These are phyloP conservation scores for Gracilaria gracilis DNA, from an alignment of 23 red algal species.

Conservation along the genomic window DNA sequence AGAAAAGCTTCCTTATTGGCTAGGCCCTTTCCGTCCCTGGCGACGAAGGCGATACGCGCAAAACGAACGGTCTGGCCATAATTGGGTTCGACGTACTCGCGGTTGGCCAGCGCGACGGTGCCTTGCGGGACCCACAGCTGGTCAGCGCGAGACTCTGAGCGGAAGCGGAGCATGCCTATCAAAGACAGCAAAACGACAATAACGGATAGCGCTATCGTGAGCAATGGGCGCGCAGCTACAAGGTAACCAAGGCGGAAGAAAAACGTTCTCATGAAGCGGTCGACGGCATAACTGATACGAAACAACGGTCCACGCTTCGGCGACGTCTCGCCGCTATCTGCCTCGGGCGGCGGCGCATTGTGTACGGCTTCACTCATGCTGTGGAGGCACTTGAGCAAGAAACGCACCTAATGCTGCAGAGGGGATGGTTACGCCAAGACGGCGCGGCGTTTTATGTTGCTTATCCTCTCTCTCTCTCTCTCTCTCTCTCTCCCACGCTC, in stretches of 20 bases:
- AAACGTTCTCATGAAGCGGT: slow-evolving; percentile 43
- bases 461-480: too few species aligned
- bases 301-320: slow-evolving; percentile 36
- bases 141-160: slow-evolving; percentile 62
- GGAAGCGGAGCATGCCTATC: slow-evolving; percentile 65
- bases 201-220: slow-evolving; percentile 39
- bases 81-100: slow-evolving; percentile 45
- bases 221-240: slow-evolving; percentile 53
- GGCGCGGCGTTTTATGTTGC: too few species aligned
- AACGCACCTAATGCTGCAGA: not conserved
- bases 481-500: too few species aligned
- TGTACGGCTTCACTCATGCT: not conserved
- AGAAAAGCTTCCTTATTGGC: slow-evolving; percentile 55
- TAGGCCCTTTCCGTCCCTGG: slow-evolving; percentile 3
- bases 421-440: too few species aligned
- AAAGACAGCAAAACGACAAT: slow-evolving; percentile 28
- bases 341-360: not conserved
- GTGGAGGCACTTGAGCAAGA: not conserved
- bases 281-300: slow-evolving; percentile 63
- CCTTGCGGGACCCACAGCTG: slow-evolving; percentile 80
- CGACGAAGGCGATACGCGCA: slow-evolving; percentile 29
- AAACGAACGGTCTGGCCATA: slow-evolving; percentile 52
- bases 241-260: slow-evolving; percentile 79
- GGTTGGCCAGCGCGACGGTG: slow-evolving; percentile 54
- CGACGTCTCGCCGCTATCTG: not conserved